These are phyloP conservation scores for Exophiala spinifera DNA, from an alignment of 2,329 filamentous ascomycete species.

Conservation along the genomic window DNA sequence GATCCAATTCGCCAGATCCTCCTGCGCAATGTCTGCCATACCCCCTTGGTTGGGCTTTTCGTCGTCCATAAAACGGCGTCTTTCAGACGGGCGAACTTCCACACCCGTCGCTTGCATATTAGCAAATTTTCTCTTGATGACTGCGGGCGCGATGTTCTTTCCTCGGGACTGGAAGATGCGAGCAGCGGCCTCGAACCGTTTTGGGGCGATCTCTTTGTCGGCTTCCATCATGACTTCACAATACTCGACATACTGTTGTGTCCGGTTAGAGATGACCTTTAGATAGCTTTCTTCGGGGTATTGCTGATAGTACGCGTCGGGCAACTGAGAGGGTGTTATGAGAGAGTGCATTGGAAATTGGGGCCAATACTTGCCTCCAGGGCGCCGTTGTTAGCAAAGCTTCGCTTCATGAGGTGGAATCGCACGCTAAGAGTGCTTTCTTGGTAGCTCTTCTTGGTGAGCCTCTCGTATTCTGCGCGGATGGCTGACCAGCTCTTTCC, in stretches of 20 bases:
- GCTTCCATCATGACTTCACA: neutral
- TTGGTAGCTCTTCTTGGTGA: neutral
- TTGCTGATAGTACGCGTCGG: neutral
- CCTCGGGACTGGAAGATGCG: neutral
- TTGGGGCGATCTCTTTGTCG: neutral
- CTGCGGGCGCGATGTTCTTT: neutral
- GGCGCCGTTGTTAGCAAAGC: slow-evolving; percentile 10
- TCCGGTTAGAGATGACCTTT: neutral
- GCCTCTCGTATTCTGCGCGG: neutral
- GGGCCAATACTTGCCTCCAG: slow-evolving; percentile 5
- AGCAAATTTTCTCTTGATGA: neutral
- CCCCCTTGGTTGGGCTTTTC: neutral
- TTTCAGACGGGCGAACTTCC: neutral
- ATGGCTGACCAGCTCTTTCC: slow-evolving; percentile 12
- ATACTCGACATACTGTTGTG: neutral
- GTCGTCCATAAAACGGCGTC: neutral
- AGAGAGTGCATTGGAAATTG: neutral
- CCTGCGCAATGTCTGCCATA: neutral
- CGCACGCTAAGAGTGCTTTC: slow-evolving; percentile 5
- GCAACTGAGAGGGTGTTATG: slow-evolving; percentile 2
- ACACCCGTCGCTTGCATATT: neutral
- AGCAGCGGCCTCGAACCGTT: neutral
- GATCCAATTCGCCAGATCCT: neutral
- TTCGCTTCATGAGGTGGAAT: slow-evolving; percentile 8
- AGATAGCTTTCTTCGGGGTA: neutral